phyloP scores from a whole-genome alignment of 768 basidiomycete species.

The Lentinula aciculospora region DNA sequence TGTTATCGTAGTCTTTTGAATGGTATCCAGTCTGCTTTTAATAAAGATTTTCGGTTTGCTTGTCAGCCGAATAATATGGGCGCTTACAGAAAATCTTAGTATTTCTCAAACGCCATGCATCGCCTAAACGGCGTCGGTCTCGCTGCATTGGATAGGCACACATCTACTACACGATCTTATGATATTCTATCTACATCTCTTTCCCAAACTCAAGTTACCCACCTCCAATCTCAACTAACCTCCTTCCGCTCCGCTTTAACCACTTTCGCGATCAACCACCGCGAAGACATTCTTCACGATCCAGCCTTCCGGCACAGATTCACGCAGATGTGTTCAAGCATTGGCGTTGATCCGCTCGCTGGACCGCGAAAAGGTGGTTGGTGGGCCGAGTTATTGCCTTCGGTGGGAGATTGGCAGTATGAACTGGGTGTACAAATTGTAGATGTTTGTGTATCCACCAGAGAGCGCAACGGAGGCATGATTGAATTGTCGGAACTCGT shows the following conservation, averaged over 20 bases:
- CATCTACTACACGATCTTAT: constrained; percentile 76
- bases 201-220: constrained; percentile 68
- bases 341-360: constrained; percentile 92
- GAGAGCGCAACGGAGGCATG: constrained; percentile 87
- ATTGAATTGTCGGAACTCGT: constrained; percentile 87
- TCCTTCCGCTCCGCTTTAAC: constrained; percentile 79
- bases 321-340: constrained; percentile 91
- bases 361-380: constrained; percentile 82
- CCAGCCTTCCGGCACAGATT: constrained; percentile 89
- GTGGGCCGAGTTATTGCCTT: constrained; percentile 81
- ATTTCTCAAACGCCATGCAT: constrained; percentile 40
- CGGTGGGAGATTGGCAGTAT: constrained; percentile 91
- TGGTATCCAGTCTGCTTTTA: no score
- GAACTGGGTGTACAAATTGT: constrained; percentile 95
- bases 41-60: no score
- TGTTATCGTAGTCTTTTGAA: no score
- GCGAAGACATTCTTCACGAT: constrained; percentile 76
- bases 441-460: constrained; percentile 83
- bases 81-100: no score
- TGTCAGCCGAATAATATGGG: no score
- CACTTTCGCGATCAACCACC: constrained; percentile 78
- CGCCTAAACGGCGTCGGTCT: constrained; percentile 78
- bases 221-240: constrained; percentile 75
- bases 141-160: constrained; percentile 86
- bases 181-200: constrained; percentile 75